Conservation (phyloP, 129 eudicot genomes). For the Centaurea solstitialis region DNA sequence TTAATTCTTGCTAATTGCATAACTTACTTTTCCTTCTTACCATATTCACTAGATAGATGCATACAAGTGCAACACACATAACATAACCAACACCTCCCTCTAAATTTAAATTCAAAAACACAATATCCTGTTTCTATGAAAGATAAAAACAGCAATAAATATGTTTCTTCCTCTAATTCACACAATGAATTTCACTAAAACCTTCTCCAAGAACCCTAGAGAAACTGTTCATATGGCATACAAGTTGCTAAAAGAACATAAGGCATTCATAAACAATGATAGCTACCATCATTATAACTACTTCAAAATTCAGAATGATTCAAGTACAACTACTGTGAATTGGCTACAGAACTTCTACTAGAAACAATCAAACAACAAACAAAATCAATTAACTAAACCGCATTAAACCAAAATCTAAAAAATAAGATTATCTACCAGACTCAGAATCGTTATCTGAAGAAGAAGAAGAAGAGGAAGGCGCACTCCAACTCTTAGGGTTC, state of each 20-base stretch:
- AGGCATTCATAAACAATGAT: neutral
- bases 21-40: neutral
- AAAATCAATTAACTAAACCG: neutral
- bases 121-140: neutral
- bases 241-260: neutral
- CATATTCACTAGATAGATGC: neutral
- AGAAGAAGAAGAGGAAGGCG: conserved; percentile 46
- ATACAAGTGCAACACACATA: neutral
- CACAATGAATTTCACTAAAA: neutral
- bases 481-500: conserved; percentile 32
- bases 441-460: conserved; percentile 37
- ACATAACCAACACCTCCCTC: neutral
- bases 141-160: neutral
- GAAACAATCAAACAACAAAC: neutral
- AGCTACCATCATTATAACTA: neutral
- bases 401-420: neutral
- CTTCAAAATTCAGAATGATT: neutral
- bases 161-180: neutral
- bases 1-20: neutral
- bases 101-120: neutral
- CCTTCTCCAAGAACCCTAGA: neutral
- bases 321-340: neutral
- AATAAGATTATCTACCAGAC: conserved; percentile 35
- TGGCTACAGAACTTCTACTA: neutral
- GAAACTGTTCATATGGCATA: neutral